phyloP scores from a whole-genome alignment of 2,329 filamentous ascomycete genomes.

The Neopestalotiopsis sp. region DNA sequence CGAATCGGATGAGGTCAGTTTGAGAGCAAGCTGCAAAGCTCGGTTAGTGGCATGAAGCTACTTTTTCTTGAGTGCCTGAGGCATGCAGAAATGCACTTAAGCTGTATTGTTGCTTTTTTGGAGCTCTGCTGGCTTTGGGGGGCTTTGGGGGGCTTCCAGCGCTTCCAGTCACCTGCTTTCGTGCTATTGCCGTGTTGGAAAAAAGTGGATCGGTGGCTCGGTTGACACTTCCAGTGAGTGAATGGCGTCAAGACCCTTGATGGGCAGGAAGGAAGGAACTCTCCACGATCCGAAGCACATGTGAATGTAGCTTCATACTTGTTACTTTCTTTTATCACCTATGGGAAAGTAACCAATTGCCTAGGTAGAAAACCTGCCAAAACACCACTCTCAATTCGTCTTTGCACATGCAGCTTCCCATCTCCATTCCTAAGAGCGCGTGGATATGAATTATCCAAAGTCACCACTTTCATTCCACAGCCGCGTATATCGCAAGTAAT shows the following conservation, averaged over 20 bases:
- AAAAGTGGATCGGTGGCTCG: not conserved
- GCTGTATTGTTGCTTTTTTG: not conserved
- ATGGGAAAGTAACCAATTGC: too few species aligned
- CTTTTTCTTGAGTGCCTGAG: conserved; percentile 21
- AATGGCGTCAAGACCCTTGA: conserved; percentile 9
- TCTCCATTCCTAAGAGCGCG: not conserved
- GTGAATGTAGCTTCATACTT: too few species aligned
- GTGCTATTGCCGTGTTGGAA: conserved; percentile 7
- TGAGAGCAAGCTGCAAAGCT: not conserved
- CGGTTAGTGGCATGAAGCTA: conserved; percentile 21
- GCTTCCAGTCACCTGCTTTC: conserved; percentile 13
- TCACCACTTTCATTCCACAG: not conserved
- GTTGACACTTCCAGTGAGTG: not conserved
- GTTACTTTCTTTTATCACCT: too few species aligned
- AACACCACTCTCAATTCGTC: too few species aligned
- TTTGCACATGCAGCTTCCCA: too few species aligned
- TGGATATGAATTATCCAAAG: not conserved
- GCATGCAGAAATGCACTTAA: not conserved
- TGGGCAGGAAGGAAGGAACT: too few species aligned
- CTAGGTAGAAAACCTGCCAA: too few species aligned
- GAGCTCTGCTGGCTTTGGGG: not conserved
- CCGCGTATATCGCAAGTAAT: not conserved
- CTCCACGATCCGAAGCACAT: too few species aligned
- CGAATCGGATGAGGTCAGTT: conserved; percentile 23
- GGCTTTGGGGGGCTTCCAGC: not conserved